Conservation (phyloP, 805 yeast genomes). For the Saccharomycopsis microspora region DNA sequence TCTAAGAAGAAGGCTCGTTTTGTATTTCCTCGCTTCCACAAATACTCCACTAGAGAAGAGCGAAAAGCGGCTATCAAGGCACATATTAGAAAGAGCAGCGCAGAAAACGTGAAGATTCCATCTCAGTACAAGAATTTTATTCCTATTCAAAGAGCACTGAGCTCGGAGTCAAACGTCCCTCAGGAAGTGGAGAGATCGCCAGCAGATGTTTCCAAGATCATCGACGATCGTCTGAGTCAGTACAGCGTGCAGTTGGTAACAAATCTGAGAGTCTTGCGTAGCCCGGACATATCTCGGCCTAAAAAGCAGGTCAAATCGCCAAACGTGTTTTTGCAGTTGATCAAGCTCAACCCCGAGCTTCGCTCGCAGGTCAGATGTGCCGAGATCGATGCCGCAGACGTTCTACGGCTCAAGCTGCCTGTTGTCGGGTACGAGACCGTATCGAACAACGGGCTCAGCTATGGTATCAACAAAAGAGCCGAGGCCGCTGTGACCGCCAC, state of each 20-base stretch:
- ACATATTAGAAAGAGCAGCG: conserved; percentile 8
- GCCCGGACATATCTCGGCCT: conserved; percentile 3
- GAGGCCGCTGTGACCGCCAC: not conserved
- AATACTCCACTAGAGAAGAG: conserved; percentile 2
- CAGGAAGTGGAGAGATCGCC: not conserved
- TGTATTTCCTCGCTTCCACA: conserved; percentile 1
- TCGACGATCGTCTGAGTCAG: conserved; percentile 11
- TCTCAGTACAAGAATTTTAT: conserved; percentile 9
- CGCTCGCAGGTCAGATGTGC: conserved; percentile 13
- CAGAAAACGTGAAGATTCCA: conserved; percentile 2
- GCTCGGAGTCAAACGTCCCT: too few species aligned
- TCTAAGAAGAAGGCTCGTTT: conserved; percentile 10
- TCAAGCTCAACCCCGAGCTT: conserved; percentile 12
- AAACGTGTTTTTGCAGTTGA: conserved; percentile 7
- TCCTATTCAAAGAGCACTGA: not conserved
- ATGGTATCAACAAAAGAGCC: conserved; percentile 9
- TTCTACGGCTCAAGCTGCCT: conserved; percentile 5
- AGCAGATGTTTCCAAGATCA: not conserved
- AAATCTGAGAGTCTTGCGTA: conserved; percentile 5
- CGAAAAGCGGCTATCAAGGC: conserved; percentile 9
- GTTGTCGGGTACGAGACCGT: conserved; percentile 5
- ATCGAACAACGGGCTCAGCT: conserved; percentile 12
- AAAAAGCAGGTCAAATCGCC: not conserved
- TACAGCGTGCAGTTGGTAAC: conserved; percentile 15
- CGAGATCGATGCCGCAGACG: conserved; percentile 3